Evolutionary conservation across 83 land plant genomes (phyloP).

Genomic region (Thuja plicata): DNA sequence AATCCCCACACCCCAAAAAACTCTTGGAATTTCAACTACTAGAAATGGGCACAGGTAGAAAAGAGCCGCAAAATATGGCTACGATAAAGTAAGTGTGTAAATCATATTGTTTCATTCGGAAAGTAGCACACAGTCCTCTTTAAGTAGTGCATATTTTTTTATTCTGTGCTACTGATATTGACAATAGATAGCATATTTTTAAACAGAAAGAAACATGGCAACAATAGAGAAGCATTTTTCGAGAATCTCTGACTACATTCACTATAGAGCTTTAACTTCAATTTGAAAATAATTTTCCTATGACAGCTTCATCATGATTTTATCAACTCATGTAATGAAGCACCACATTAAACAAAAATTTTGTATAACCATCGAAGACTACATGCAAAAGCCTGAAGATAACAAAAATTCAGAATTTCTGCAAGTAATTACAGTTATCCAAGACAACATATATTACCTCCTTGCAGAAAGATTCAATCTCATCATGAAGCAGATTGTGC

Average conservation of each 20-base stretch:
- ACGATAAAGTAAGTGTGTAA: not conserved
- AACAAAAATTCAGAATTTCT: not conserved
- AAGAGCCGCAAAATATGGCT: not conserved
- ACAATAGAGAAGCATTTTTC: not conserved
- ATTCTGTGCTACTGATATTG: not conserved
- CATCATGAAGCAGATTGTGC: constrained; percentile 81
- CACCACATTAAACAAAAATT: not conserved
- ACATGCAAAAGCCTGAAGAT: not conserved
- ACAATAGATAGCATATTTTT: not conserved
- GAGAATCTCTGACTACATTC: not conserved
- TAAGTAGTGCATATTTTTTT: not conserved
- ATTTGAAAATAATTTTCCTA: not conserved
- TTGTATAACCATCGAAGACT: not conserved
- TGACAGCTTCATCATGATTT: not conserved
- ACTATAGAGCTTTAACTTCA: not conserved
- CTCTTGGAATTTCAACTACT: not conserved
- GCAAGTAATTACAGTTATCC: not conserved
- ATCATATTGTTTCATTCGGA: not conserved
- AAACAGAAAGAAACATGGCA: not conserved
- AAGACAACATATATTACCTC: constrained; percentile 44
- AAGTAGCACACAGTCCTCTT: not conserved
- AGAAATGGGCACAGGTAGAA: not conserved
- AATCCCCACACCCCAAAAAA: no score
- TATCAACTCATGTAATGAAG: not conserved
- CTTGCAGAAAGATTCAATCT: constrained; percentile 89